A percentile compares a stretch with the other conserved stretches of the same genome.
phyloP scores from a whole-genome alignment of 768 basidiomycete genomes.

The Strobilomyces confusus region DNA sequence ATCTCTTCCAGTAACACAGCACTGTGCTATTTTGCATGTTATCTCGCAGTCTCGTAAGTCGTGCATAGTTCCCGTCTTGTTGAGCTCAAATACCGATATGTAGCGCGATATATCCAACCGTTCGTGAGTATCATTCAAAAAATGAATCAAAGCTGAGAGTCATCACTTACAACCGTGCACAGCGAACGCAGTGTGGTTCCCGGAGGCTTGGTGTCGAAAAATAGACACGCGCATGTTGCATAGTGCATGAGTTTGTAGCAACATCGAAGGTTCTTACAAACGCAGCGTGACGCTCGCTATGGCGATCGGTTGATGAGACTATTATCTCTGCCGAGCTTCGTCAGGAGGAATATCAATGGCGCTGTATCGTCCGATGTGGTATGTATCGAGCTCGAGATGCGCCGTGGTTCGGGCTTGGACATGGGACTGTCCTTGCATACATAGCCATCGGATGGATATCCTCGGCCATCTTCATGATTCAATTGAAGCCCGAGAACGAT shows the following conservation, averaged over 20 bases:
- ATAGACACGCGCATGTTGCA: constrained; percentile 1
- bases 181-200: constrained; percentile 48
- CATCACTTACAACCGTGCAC: not conserved
- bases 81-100: not conserved
- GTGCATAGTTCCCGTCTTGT: not conserved
- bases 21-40: constrained; percentile 70
- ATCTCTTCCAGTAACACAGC: constrained; percentile 55
- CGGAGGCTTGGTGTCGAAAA: constrained; percentile 6
- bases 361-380: constrained; percentile 66
- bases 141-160: not conserved
- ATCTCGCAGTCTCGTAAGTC: constrained; percentile 64
- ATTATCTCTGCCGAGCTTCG: constrained; percentile 17
- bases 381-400: constrained; percentile 55
- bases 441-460: constrained; percentile 61
- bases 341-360: constrained; percentile 61
- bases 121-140: constrained; percentile 32
- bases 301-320: constrained; percentile 52
- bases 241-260: constrained; percentile 70
- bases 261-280: constrained; percentile 72
- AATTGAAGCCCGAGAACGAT: constrained; percentile 56
- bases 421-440: constrained; percentile 66
- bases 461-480: constrained; percentile 43
- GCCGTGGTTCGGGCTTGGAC: constrained; percentile 69
- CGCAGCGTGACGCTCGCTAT: constrained; percentile 65
- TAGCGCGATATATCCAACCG: constrained; percentile 46